Evolutionary conservation across 495 filamentous ascomycete species (phyloP), one percentile per base, ranked within the genome.

Genomic region (Penicillium nucicola): DNA sequence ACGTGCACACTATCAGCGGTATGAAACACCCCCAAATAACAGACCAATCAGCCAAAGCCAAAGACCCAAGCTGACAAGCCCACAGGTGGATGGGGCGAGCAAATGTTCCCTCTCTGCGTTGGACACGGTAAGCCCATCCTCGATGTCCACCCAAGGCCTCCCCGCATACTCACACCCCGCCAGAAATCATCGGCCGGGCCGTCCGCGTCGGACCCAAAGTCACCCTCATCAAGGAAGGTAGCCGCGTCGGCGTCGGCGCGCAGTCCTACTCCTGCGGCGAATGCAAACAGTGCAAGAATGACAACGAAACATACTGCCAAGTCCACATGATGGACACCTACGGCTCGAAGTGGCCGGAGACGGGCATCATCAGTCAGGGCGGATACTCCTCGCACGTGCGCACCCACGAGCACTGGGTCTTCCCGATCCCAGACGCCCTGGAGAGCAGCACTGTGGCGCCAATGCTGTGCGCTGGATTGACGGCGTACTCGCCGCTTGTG

Each of bases 381-480:
- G 85, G 84, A 32, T 86, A 85, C 66, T 74, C 81, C 1, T 83
- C 80, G 40, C 84, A 92, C 56, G 78, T 89, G 39, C 81, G 89
- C 25, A 84, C 84, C 0, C 88, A 90, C 64, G 82, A 90, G 65
- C 85, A 87, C 72, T 90, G 66, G 64, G 65, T 68, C 4, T 92
- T 92, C 72, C 84, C 84, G 19, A 92, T 96, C 51, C 91, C 92
- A 14, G 85, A 88, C 14, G 77, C 74, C 5, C 79, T 95, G 36
- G 67, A 82, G 17, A 83, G 74, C 56, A 76, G 76, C 35, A 61
- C 82, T 25, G 89, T 85, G 1, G 91, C 90, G 12, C 91, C 89
- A 1, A 95, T 95, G 89, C 77, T 95, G 59, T 96, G 91, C 65
- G 91, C 89, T 30, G 90, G 91, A 37, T 68, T 95, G 25, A 96